Conservation (phyloP, 306 rosid genomes). For the Prunus mongolica region DNA sequence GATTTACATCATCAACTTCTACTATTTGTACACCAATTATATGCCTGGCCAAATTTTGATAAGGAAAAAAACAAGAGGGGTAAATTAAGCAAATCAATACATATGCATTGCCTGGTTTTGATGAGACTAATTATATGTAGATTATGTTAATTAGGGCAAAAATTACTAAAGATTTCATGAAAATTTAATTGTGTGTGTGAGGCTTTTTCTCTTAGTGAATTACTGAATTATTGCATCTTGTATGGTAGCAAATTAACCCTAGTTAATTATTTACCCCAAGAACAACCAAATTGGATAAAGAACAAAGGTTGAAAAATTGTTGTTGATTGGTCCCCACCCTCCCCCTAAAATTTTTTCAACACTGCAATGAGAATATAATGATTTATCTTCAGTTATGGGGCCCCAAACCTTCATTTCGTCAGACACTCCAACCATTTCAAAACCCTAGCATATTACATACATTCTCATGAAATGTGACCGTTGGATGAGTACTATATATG, state of each 20-base stretch:
- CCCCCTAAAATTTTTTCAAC: not conserved
- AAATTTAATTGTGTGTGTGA: too few species aligned
- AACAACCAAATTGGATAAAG: not conserved
- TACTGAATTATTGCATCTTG: not conserved
- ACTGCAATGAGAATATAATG: not conserved
- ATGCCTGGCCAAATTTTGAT: not conserved
- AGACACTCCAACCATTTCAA: not conserved
- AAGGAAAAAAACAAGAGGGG: not conserved
- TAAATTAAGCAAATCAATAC: not conserved
- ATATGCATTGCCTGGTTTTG: too few species aligned
- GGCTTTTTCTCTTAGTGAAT: too few species aligned
- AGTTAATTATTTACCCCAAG: not conserved
- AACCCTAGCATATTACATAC: not conserved
- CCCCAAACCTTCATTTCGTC: not conserved
- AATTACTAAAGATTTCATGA: too few species aligned
- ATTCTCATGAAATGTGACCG: not conserved
- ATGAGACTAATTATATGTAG: too few species aligned
- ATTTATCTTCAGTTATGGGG: not conserved
- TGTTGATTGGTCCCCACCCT: not conserved
- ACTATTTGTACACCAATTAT: not conserved
- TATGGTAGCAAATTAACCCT: not conserved
- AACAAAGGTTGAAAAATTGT: not conserved
- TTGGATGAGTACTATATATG: not conserved
- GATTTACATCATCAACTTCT: not conserved
- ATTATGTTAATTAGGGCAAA: too few species aligned